Percentiles rank a stretch among this genome's conserved stretches.
Evolutionary conservation across 106 monocot species (phyloP).

Genomic region (Dendrobium catenatum): DNA sequence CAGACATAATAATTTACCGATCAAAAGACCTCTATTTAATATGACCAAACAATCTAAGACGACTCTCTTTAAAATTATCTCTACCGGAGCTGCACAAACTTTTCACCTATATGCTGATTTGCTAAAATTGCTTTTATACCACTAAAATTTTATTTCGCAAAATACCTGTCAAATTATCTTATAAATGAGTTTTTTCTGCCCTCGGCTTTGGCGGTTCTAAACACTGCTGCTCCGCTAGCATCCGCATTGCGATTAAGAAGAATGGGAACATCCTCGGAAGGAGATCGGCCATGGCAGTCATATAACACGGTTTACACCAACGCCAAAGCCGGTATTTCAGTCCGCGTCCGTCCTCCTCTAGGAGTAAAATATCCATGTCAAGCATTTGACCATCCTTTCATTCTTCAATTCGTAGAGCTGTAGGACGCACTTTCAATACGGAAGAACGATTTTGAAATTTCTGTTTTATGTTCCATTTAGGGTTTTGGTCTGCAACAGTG

Average conservation of each 20-base stretch:
- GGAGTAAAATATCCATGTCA: neutral
- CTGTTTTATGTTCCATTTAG: neutral
- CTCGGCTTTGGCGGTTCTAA: neutral
- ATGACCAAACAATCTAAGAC: too few relatives aligned
- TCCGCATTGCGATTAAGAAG: neutral
- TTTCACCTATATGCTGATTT: too few relatives aligned
- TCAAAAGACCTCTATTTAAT: too few relatives aligned
- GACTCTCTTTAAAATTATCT: too few relatives aligned
- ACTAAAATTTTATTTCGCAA: too few relatives aligned
- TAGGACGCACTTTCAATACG: neutral
- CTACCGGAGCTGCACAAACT: too few relatives aligned
- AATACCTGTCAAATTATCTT: too few relatives aligned
- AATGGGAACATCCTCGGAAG: conserved; percentile 57
- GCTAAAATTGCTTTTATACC: too few relatives aligned
- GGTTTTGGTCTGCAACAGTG: neutral
- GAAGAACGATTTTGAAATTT: neutral
- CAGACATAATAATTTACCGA: too few relatives aligned
- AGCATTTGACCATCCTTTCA: neutral
- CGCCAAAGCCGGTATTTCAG: conserved; percentile 82
- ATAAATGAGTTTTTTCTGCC: too few relatives aligned
- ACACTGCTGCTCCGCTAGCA: neutral
- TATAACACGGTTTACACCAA: conserved; percentile 88
- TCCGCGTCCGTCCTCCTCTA: neutral
- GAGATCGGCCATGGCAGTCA: conserved; percentile 90
- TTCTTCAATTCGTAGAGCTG: neutral